phyloP scores from a whole-genome alignment of 371 early-diverging fungal genomes.

The Dinochytrium kinnereticum region DNA sequence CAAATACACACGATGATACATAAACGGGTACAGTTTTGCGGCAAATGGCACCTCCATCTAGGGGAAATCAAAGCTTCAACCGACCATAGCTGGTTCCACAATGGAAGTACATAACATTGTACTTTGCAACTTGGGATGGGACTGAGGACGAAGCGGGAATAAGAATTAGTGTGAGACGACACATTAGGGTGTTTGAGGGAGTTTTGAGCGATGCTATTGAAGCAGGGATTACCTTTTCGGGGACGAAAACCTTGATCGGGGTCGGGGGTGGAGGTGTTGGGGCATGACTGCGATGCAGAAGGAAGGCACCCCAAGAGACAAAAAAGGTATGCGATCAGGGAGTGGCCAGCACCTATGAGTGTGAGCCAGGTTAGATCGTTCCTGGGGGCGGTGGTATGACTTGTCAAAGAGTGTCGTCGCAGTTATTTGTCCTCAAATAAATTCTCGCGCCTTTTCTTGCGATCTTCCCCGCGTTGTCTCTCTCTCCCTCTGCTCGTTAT shows the following conservation, averaged over 20 bases:
- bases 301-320: neutral
- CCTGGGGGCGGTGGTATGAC: neutral
- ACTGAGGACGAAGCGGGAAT: neutral
- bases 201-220: neutral
- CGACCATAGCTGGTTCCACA: neutral
- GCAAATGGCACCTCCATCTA: constrained; percentile 2
- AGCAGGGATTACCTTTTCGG: neutral
- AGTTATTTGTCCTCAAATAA: too few relatives aligned
- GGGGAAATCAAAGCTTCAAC: neutral
- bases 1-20: constrained; percentile 23
- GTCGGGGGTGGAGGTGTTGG: neutral
- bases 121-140: constrained; percentile 8
- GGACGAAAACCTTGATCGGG: neutral
- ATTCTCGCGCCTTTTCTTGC: too few relatives aligned
- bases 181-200: neutral
- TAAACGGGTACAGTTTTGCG: constrained; percentile 26
- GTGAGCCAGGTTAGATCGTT: neutral
- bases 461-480: too few relatives aligned
- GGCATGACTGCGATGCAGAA: neutral
- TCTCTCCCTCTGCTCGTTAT: too few relatives aligned
- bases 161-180: neutral
- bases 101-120: constrained; percentile 11
- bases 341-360: neutral
- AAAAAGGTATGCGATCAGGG: neutral
- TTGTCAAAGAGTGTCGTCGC: too few relatives aligned